Conservation (phyloP, 805 yeast genomes). For the Metschnikowia continentalis region DNA sequence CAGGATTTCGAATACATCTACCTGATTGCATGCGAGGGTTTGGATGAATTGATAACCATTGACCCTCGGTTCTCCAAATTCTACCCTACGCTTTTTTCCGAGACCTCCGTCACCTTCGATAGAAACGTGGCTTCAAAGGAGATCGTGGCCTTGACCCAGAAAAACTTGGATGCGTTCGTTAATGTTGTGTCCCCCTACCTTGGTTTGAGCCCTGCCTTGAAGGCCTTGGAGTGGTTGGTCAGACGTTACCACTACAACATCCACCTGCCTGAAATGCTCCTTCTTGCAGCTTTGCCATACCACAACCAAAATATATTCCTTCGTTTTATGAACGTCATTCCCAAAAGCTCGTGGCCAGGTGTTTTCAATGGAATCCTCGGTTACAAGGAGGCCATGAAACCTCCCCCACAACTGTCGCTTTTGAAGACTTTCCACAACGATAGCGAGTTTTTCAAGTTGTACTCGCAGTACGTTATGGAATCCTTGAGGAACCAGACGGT, state of each 20-base stretch:
- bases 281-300: slow-evolving; percentile 77
- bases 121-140: slow-evolving; percentile 79
- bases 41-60: slow-evolving; percentile 63
- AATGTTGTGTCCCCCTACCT: slow-evolving; percentile 73
- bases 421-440: slow-evolving; percentile 69
- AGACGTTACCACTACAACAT: slow-evolving; percentile 85
- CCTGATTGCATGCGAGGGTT: slow-evolving; percentile 67
- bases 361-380: slow-evolving; percentile 68
- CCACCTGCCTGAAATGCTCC: slow-evolving; percentile 67
- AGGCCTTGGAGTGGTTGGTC: slow-evolving; percentile 91
- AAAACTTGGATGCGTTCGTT: slow-evolving; percentile 70
- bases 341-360: slow-evolving; percentile 59
- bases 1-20: slow-evolving; percentile 87
- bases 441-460: slow-evolving; percentile 59
- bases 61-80: slow-evolving; percentile 76
- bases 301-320: slow-evolving; percentile 69
- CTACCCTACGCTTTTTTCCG: slow-evolving; percentile 71
- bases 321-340: slow-evolving; percentile 70
- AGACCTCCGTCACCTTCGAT: slow-evolving; percentile 73
- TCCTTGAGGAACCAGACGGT: slow-evolving; percentile 51
- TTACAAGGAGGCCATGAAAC: slow-evolving; percentile 58
- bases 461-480: slow-evolving; percentile 51
- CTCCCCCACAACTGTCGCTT: slow-evolving; percentile 66
- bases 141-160: slow-evolving; percentile 67
- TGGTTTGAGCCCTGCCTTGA: slow-evolving; percentile 67